A percentile compares a stretch with the other conserved stretches of the same genome.
phyloP scores from a whole-genome alignment of 1,139 yeast species.

The Hemisphaericaspora lyxosophila region DNA sequence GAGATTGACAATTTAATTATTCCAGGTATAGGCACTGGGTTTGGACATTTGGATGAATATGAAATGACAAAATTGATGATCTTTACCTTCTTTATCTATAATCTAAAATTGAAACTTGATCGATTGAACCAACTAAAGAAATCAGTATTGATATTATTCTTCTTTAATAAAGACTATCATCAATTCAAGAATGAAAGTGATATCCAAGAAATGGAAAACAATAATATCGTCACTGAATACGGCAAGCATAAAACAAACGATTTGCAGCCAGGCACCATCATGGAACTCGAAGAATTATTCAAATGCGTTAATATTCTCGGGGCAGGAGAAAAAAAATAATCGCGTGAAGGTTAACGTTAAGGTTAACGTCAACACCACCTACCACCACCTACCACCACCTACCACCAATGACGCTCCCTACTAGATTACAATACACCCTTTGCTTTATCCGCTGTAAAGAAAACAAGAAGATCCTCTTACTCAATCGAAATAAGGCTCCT shows the following conservation, averaged over 20 bases:
- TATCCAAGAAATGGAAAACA: slow-evolving; percentile 14
- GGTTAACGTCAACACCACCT: too few relatives aligned
- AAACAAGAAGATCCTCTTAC: slow-evolving; percentile 32
- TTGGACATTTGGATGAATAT: slow-evolving; percentile 21
- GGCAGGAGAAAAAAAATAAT: background rate
- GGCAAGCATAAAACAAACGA: slow-evolving; percentile 8
- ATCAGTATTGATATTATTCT: slow-evolving; percentile 19
- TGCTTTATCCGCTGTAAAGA: slow-evolving; percentile 40
- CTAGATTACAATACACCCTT: slow-evolving; percentile 30
- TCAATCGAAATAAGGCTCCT: slow-evolving; percentile 46
- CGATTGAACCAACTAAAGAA: slow-evolving; percentile 14
- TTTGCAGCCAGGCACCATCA: slow-evolving; percentile 7
- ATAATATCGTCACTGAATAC: slow-evolving; percentile 12
- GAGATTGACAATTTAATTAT: slow-evolving; percentile 17
- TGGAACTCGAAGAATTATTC: slow-evolving; percentile 17
- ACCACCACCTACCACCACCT: too few relatives aligned
- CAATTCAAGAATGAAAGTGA: slow-evolving; percentile 14
- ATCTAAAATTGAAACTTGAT: slow-evolving; percentile 9
- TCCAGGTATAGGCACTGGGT: slow-evolving; percentile 33
- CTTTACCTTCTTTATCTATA: slow-evolving; percentile 20
- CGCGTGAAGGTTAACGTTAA: too few relatives aligned
- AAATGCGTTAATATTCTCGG: slow-evolving; percentile 11
- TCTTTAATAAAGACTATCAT: slow-evolving; percentile 22
- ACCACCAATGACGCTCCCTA: slow-evolving; percentile 3
- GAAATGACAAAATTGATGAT: slow-evolving; percentile 21